phyloP scores from a whole-genome alignment of 805 yeast genomes.

The Pichia exigua region DNA sequence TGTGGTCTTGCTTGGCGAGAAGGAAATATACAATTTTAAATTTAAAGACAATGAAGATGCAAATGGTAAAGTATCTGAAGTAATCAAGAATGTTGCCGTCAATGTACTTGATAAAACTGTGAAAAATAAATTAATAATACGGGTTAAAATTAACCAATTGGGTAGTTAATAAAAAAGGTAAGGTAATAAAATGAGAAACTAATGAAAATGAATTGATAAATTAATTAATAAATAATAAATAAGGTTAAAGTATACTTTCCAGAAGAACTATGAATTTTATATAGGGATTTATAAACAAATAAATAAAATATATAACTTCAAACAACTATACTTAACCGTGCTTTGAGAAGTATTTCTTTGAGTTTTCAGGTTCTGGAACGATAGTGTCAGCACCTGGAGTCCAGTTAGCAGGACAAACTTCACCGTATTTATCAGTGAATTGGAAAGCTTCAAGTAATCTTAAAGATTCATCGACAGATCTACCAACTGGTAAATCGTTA shows the following conservation, averaged over 20 bases:
- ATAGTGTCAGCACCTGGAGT: slow-evolving; percentile 89
- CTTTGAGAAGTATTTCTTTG: slow-evolving; percentile 71
- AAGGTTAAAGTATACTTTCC: background rate
- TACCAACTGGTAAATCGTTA: slow-evolving; percentile 99
- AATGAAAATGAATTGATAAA: background rate
- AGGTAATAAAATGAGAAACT: background rate
- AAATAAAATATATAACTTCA: background rate
- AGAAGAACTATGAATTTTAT: too few relatives aligned
- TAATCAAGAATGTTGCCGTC: background rate
- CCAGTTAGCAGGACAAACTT: slow-evolving; percentile 99
- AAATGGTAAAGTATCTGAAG: background rate
- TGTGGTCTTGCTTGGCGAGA: slow-evolving; percentile 13
- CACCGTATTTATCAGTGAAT: slow-evolving; percentile 98
- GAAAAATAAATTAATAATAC: background rate
- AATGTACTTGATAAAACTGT: background rate
- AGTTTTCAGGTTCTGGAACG: slow-evolving; percentile 69
- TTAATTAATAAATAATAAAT: background rate
- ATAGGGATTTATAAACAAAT: background rate
- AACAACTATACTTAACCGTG: slow-evolving; percentile 22
- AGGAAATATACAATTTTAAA: slow-evolving; percentile 23
- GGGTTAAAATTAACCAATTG: background rate
- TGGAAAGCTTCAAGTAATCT: slow-evolving; percentile 99
- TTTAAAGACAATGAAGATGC: background rate
- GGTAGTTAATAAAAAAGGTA: background rate
- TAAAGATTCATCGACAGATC: slow-evolving; percentile 95